Evolutionary conservation across 2,329 filamentous ascomycete species (phyloP).

Genomic region (Periconia sp.): DNA sequence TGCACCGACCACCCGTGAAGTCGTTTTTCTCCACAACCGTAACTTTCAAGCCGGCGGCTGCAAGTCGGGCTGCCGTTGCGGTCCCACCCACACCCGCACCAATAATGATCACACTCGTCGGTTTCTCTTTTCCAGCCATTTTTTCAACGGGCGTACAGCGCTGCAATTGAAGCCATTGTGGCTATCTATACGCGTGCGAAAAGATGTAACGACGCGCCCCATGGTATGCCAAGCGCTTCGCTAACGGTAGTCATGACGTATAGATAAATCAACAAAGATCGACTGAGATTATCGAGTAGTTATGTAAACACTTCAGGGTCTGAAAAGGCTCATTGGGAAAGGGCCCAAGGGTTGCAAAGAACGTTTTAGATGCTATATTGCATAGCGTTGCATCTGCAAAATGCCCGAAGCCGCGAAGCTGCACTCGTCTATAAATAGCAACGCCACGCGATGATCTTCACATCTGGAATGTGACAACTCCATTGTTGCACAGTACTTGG

Average conservation of each 20-base stretch:
- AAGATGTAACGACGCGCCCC: neutral
- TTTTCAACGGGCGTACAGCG: neutral
- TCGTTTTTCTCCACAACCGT: conserved; percentile 77
- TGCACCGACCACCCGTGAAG: conserved; percentile 72
- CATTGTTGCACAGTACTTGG: too few species aligned
- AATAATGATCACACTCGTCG: conserved; percentile 35
- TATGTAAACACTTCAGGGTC: too few species aligned
- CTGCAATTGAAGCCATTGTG: neutral
- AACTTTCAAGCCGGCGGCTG: conserved; percentile 69
- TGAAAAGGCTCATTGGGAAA: too few species aligned
- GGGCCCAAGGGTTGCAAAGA: too few species aligned
- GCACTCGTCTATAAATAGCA: too few species aligned
- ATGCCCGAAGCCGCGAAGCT: too few species aligned
- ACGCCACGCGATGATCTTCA: too few species aligned
- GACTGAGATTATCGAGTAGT: too few species aligned
- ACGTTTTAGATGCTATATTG: too few species aligned
- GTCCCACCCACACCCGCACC: conserved; percentile 73
- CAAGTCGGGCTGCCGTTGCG: conserved; percentile 70
- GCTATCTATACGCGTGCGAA: neutral
- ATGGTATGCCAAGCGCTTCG: conserved; percentile 1
- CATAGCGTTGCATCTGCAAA: too few species aligned
- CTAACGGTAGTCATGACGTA: conserved; percentile 10
- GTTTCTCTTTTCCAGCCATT: conserved; percentile 10
- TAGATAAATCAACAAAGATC: conserved; percentile 1
- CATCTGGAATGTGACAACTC: too few species aligned